These are phyloP conservation scores for Ogataea trehalophila DNA, from an alignment of 805 yeast species.

Conservation along the genomic window DNA sequence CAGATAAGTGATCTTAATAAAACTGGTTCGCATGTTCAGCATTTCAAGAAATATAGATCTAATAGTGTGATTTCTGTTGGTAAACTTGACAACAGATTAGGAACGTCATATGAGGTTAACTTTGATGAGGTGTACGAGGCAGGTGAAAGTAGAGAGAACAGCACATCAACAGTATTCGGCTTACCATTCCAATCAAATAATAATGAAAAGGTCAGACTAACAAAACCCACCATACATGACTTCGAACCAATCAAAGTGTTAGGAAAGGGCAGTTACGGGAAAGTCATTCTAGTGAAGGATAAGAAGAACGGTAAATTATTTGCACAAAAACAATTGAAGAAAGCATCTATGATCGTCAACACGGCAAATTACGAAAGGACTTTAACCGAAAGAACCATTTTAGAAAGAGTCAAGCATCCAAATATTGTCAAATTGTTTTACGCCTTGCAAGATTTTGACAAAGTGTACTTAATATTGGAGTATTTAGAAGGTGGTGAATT, in stretches of 20 bases:
- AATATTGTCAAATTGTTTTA: constrained; percentile 77
- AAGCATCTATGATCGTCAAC: constrained; percentile 69
- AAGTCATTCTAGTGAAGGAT: constrained; percentile 74
- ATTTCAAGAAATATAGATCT: constrained; percentile 25
- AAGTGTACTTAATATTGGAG: constrained; percentile 70
- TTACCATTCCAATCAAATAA: background rate
- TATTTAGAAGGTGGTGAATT: constrained; percentile 89
- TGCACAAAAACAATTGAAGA: constrained; percentile 83
- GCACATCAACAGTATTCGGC: constrained; percentile 3
- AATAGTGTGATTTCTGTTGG: constrained; percentile 30
- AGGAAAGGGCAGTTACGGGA: constrained; percentile 88
- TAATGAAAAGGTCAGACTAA: constrained; percentile 1
- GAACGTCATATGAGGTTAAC: constrained; percentile 46
- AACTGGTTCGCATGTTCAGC: constrained; percentile 4
- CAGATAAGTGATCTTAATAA: background rate
- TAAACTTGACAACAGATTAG: constrained; percentile 32
- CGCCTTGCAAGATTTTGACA: constrained; percentile 76
- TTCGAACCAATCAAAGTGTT: constrained; percentile 72
- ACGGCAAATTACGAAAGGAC: constrained; percentile 65
- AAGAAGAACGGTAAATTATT: constrained; percentile 54
- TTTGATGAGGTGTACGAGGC: constrained; percentile 36
- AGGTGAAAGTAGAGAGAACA: constrained; percentile 19
- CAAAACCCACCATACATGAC: constrained; percentile 37
- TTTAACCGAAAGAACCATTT: constrained; percentile 70
- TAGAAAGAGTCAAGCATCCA: constrained; percentile 69